Evolutionary conservation across 257 asterid genomes (phyloP).

Genomic region (Solanum appendiculatum): DNA sequence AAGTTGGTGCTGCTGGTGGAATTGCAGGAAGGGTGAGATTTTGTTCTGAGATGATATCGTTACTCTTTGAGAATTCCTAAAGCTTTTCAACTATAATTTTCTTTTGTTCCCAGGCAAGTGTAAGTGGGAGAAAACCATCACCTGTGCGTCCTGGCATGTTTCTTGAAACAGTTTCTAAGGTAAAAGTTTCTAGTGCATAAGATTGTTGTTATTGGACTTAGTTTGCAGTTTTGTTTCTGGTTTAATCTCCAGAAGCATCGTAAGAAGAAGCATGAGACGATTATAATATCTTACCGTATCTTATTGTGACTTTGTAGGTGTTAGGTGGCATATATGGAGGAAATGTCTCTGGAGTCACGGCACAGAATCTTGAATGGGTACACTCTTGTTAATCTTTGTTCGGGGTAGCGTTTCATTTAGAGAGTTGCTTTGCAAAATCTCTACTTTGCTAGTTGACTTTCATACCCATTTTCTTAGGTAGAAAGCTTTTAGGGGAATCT

Average conservation of each 20-base stretch:
- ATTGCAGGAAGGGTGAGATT: constrained; percentile 70
- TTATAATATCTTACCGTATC: constrained; percentile 6
- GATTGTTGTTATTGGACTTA: background rate
- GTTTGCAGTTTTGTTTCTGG: background rate
- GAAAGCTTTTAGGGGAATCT: background rate
- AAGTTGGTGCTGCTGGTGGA: constrained; percentile 26
- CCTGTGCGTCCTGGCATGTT: constrained; percentile 99
- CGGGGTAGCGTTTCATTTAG: background rate
- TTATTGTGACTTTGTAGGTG: constrained; percentile 44
- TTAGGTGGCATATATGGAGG: constrained; percentile 84
- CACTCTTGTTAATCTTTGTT: background rate
- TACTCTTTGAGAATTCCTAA: background rate
- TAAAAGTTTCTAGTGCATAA: constrained; percentile 13
- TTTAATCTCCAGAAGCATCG: background rate
- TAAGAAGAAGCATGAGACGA: background rate
- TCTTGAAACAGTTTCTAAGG: constrained; percentile 97
- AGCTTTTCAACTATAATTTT: constrained; percentile 3
- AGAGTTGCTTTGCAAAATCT: background rate
- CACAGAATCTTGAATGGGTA: constrained; percentile 97
- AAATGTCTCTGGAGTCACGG: constrained; percentile 70
- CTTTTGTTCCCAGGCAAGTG: constrained; percentile 58
- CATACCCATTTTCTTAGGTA: background rate
- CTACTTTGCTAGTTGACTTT: background rate
- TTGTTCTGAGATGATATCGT: background rate
- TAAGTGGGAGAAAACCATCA: constrained; percentile 59